These are phyloP conservation scores for Sporothrix pallida DNA, from an alignment of 2,329 filamentous ascomycete species.

Conservation along the genomic window DNA sequence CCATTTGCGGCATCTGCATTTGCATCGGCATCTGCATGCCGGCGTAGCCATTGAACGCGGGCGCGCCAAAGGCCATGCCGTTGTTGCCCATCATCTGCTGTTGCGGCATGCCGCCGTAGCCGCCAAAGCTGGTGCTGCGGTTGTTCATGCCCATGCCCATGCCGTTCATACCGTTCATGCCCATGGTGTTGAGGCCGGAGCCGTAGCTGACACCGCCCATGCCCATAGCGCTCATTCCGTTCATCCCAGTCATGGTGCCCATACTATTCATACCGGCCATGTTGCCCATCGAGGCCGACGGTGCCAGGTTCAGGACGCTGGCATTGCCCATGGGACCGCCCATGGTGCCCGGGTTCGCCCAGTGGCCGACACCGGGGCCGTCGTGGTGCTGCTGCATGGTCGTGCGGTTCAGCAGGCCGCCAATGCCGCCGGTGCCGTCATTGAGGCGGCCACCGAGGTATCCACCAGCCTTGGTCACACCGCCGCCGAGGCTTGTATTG, in stretches of 20 bases:
- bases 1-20: conserved; percentile 27
- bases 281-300: conserved; percentile 6
- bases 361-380: conserved; percentile 30
- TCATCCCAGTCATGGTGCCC: not conserved
- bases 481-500: not conserved
- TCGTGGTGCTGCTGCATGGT: conserved; percentile 25
- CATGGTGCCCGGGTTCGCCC: conserved; percentile 25
- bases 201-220: not conserved
- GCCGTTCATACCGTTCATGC: conserved; percentile 9
- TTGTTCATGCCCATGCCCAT: conserved; percentile 26
- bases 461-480: conserved; percentile 48
- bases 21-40: conserved; percentile 30
- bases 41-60: conserved; percentile 4
- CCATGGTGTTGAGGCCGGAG: conserved; percentile 12
- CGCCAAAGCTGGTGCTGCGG: conserved; percentile 17
- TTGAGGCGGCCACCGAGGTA: conserved; percentile 62
- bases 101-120: conserved; percentile 25
- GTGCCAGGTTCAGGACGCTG: conserved; percentile 21
- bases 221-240: conserved; percentile 14
- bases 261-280: not conserved
- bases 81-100: conserved; percentile 12
- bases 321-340: conserved; percentile 36
- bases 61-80: conserved; percentile 20
- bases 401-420: conserved; percentile 35
- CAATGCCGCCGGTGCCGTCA: conserved; percentile 54